A percentile compares a stretch with the other conserved stretches of the same genome.
Evolutionary conservation across 2,329 filamentous ascomycete genomes (phyloP).

Genomic region (Neofusicoccum umdonicola): DNA sequence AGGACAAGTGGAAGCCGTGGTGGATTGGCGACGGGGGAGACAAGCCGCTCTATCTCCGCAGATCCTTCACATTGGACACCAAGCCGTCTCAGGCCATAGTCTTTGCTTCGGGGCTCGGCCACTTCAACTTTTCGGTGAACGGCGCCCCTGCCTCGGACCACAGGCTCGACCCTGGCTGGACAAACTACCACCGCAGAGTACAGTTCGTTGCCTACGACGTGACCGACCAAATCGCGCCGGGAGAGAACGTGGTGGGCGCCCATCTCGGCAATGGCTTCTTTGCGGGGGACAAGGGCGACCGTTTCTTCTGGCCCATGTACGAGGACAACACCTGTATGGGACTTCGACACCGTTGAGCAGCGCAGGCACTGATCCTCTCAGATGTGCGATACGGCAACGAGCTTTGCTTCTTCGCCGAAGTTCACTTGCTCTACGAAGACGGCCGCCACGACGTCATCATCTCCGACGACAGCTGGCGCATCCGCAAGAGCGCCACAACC

Average conservation of each 20-base stretch:
- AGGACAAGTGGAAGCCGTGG: constrained; percentile 41
- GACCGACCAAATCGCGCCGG: constrained; percentile 31
- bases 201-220: constrained; percentile 47
- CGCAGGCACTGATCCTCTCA: not conserved
- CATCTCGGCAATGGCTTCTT: constrained; percentile 48
- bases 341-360: not conserved
- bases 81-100: constrained; percentile 35
- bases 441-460: constrained; percentile 36
- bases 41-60: constrained; percentile 42
- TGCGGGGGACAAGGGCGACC: constrained; percentile 43
- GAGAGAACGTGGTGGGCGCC: constrained; percentile 37
- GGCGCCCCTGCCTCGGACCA: constrained; percentile 35
- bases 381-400: constrained; percentile 27
- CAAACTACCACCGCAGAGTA: constrained; percentile 41
- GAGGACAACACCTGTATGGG: constrained; percentile 41
- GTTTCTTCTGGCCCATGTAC: constrained; percentile 45
- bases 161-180: constrained; percentile 38
- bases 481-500: constrained; percentile 39
- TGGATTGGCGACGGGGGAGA: constrained; percentile 43
- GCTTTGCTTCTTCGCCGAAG: constrained; percentile 42
- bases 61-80: constrained; percentile 28
- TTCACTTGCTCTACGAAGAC: constrained; percentile 40
- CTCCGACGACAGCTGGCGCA: constrained; percentile 39
- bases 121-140: constrained; percentile 41
- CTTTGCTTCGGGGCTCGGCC: constrained; percentile 41